phyloP scores from a whole-genome alignment of 495 filamentous ascomycete species.

The Podospora australis region DNA sequence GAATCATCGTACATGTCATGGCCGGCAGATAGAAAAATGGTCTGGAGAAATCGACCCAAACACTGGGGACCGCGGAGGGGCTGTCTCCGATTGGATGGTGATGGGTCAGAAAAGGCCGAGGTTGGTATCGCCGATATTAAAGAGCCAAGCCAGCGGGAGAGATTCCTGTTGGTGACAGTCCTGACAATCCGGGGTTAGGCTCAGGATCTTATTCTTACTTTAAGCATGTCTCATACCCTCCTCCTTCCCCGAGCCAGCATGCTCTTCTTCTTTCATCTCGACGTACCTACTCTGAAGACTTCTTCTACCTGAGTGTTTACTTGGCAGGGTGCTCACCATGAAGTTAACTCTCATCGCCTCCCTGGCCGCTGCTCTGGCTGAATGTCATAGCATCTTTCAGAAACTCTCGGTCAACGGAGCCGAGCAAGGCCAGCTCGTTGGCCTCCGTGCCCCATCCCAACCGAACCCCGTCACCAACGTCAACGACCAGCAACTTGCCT shows the following conservation, averaged over 20 bases:
- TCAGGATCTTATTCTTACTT: too few species aligned
- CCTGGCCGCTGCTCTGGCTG: not conserved
- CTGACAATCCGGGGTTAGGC: too few species aligned
- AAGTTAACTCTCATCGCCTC: not conserved
- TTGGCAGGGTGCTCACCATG: too few species aligned
- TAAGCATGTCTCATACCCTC: too few species aligned
- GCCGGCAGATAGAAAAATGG: too few species aligned
- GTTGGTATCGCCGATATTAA: too few species aligned
- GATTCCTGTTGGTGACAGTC: too few species aligned
- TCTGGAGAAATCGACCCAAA: too few species aligned
- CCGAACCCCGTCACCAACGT: slow-evolving; percentile 51
- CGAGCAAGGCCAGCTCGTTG: slow-evolving; percentile 46
- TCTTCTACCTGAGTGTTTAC: not conserved
- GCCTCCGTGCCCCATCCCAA: slow-evolving; percentile 45
- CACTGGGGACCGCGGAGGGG: not conserved
- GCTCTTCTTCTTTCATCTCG: not conserved
- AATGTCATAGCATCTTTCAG: slow-evolving; percentile 8
- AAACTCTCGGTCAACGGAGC: slow-evolving; percentile 48
- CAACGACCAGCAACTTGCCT: slow-evolving; percentile 38
- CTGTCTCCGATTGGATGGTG: not conserved
- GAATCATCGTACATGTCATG: too few species aligned
- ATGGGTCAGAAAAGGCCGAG: too few species aligned
- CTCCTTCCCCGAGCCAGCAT: too few species aligned
- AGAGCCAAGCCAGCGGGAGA: too few species aligned
- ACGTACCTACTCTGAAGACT: not conserved